Percentiles rank a stretch among this genome's conserved stretches.
These are phyloP conservation scores for Boletus speciosus DNA, from an alignment of 768 basidiomycete genomes.

Conservation along the genomic window DNA sequence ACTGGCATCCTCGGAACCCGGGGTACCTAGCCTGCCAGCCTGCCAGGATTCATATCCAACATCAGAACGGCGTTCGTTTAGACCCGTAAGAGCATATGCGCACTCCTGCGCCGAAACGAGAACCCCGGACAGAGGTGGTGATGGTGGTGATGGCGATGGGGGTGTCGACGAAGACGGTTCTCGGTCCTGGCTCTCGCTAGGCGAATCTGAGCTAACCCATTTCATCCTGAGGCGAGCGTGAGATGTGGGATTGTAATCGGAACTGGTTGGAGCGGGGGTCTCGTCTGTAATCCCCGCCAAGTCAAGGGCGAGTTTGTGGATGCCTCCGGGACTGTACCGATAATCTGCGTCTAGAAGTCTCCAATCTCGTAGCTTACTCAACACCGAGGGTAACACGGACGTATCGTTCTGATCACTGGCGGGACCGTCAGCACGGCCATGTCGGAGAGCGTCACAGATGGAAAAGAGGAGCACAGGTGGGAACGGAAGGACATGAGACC, in stretches of 20 bases:
- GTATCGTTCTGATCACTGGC: neutral
- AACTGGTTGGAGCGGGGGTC: neutral
- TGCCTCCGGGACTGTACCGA: slow-evolving; percentile 11
- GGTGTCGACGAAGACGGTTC: neutral
- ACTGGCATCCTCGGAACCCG: slow-evolving; percentile 15
- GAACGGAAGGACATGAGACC: neutral
- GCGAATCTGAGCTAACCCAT: slow-evolving; percentile 15
- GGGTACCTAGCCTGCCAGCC: neutral
- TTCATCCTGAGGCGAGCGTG: slow-evolving; percentile 12
- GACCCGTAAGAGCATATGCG: neutral
- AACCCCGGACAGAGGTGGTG: slow-evolving; percentile 1
- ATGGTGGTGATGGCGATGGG: slow-evolving; percentile 1
- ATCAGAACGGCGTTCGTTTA: slow-evolving; percentile 2
- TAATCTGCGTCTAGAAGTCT: slow-evolving; percentile 18
- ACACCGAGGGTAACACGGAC: slow-evolving; percentile 20
- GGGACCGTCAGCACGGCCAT: neutral
- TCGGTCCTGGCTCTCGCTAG: neutral
- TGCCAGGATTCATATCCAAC: neutral
- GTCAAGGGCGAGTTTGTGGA: slow-evolving; percentile 20
- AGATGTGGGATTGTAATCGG: neutral
- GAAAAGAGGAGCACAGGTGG: slow-evolving; percentile 21
- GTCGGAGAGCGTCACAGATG: slow-evolving; percentile 19
- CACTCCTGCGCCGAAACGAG: neutral
- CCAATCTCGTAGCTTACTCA: slow-evolving; percentile 24
- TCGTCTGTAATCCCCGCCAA: slow-evolving; percentile 13